Evolutionary conservation across 768 basidiomycete species (phyloP), one percentile per base, ranked within the genome.

Genomic region (Hemileccinum impolitum): DNA sequence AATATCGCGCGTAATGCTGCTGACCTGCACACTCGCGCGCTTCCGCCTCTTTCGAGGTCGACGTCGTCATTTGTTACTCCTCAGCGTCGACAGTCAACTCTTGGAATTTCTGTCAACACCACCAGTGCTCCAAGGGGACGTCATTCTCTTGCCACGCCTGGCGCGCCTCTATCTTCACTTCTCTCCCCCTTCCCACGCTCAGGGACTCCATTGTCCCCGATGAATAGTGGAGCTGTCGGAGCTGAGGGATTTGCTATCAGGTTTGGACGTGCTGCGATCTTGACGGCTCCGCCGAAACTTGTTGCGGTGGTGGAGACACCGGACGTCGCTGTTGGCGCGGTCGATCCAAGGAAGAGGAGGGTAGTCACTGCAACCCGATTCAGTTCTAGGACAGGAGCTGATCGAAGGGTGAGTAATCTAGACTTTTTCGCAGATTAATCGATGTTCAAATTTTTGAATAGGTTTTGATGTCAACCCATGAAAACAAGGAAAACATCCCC

Each of bases 281-380:
- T 92, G 67, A 90, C 86, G 11, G 86, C 86, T 14, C 87, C 90
- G n/a, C 91, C 92, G 14, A 84, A 84, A 61, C 70, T 94, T 25
- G 78, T 94, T 15, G 89, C 85, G 4, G 71, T 93, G 26, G 85
- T 94, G 15, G 88, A 88, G 65, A 92, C 89, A 10, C 89, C 90
- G 0, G 92, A 93, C 62, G 84, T 92, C 9, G 90, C 84, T n/a
- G 81, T 91, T 32, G 92, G 92, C 9, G 88, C 91, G 19, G 87
- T 93, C 9, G 92, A 94, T 65, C 82, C 89, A 15, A 73, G 77
- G 65, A 90, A 93, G 75, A 75, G 87, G 57, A 72, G 92, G 41
- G 88, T 94, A 1, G 85, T 91, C 13, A 92, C 90, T 46, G 87
- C 89, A 7, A 95, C 91, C 15, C 72, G 92, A 52, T 94, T 94